Evolutionary conservation across 805 yeast genomes (phyloP), one percentile per base, ranked within the genome.

Genomic region (Ogataea methanolica): DNA sequence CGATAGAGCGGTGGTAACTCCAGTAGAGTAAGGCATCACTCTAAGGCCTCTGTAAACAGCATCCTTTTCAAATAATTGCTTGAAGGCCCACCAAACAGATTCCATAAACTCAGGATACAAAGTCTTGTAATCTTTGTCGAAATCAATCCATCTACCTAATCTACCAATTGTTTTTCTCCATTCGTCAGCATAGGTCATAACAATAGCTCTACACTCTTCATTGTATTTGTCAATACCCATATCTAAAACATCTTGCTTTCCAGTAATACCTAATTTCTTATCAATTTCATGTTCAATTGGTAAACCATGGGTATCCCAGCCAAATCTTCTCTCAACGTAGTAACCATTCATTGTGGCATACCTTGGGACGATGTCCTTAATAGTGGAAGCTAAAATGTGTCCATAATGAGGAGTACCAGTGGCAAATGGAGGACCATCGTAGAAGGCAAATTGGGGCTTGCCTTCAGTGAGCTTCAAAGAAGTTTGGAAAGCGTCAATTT

Each of bases 361-460:
- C 65, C 99, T 81, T 47, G 99, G 99, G 47, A 94, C 92, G 56
- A 94, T 88, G 72, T 94, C 99, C 70, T 92, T 94, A 62, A 91
- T 88, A 48, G 99, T 94, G 36, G 98, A 94, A 2, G 98, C 95
- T 68, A 94, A 74, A 63, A 94, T 85, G 65, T 94, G 99, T 54
- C 99, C 99, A 67, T 94, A 95, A 68, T 94, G 99, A 39, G 99
- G 99, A 35, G 97, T 88, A 63, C 99, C 99, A 2, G 99, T 94
- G 48, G 99, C 99, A 70, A 94, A 94, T 58, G 99, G 99, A 8
- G 99, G 99, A 29, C 99, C 99, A 72, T 94, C 99, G 63, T 87
- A 94, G 68, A 94, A 94, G 36, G 97, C 81, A 68, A 91, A 94
- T 49, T 83, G 85, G 34, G 96, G 94, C 56, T 82, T 80, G 47